Conservation (phyloP, 225 moss, liverwort and hornwort genomes). For the Thuidium tamariscinum region DNA sequence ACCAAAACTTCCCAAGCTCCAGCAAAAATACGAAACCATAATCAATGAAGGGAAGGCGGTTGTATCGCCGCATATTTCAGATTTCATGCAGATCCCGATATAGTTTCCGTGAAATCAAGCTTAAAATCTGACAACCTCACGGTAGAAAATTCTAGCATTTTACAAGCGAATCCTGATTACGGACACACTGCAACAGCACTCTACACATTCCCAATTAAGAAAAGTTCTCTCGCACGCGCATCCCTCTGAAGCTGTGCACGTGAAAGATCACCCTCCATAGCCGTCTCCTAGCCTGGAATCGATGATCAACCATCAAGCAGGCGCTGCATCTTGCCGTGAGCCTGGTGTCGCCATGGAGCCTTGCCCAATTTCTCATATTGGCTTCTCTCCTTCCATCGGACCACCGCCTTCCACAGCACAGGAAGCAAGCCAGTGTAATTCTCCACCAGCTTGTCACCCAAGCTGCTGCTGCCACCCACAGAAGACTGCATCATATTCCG, state of each 20-base stretch:
- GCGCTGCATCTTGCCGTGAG: background rate
- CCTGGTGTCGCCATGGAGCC: background rate
- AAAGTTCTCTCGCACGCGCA: background rate
- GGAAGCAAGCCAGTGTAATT: slow-evolving; percentile 15
- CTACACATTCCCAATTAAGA: background rate
- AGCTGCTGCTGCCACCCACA: background rate
- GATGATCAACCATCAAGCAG: background rate
- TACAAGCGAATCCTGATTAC: background rate
- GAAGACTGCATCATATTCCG: background rate
- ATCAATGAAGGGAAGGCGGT: background rate
- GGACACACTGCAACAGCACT: no score
- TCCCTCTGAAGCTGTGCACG: background rate
- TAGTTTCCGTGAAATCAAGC: background rate
- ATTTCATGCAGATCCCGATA: background rate
- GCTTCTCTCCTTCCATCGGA: background rate
- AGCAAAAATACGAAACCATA: background rate
- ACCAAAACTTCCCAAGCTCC: background rate
- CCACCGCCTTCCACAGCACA: background rate
- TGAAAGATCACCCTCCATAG: background rate
- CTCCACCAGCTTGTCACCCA: background rate
- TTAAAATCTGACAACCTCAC: background rate
- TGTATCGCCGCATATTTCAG: no score
- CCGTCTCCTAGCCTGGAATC: background rate
- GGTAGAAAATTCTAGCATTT: background rate
- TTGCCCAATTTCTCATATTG: background rate